Conservation (phyloP, 2,329 filamentous ascomycete species). For the Aspergillus viridinutans region DNA sequence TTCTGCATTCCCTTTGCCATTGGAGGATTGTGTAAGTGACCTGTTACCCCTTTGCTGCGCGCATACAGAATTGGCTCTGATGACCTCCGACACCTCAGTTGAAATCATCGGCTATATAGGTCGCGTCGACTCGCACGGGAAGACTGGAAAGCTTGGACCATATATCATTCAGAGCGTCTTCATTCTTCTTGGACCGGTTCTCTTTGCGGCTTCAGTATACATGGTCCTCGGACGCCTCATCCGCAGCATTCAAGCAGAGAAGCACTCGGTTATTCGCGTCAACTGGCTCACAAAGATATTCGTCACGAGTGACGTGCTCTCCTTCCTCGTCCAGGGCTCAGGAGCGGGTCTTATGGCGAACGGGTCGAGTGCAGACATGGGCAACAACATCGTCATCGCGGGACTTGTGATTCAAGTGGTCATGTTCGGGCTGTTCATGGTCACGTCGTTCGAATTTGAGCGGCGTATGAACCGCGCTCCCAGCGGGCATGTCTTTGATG, state of each 20-base stretch:
- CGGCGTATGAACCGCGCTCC: slow-evolving; percentile 8
- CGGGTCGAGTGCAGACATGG: slow-evolving; percentile 4
- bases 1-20: slow-evolving; percentile 33
- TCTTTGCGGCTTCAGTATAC: slow-evolving; percentile 49
- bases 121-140: slow-evolving; percentile 12
- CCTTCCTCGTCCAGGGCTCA: slow-evolving; percentile 42
- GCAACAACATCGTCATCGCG: slow-evolving; percentile 11
- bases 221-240: slow-evolving; percentile 47
- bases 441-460: slow-evolving; percentile 13
- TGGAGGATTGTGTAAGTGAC: slow-evolving; percentile 33
- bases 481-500: slow-evolving; percentile 1
- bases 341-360: slow-evolving; percentile 13
- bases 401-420: slow-evolving; percentile 17
- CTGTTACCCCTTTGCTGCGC: not conserved
- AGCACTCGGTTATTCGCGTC: slow-evolving; percentile 39
- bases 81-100: slow-evolving; percentile 3
- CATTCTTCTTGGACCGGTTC: slow-evolving; percentile 45
- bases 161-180: slow-evolving; percentile 44
- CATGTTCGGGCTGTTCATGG: slow-evolving; percentile 16
- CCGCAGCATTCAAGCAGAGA: slow-evolving; percentile 36
- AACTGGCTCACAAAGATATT: slow-evolving; percentile 47
- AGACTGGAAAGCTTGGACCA: slow-evolving; percentile 8
- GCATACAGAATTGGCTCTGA: not conserved
- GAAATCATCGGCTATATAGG: slow-evolving; percentile 15
- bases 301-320: slow-evolving; percentile 45